A percentile compares a stretch with the other conserved stretches of the same genome.
Conservation (phyloP, 805 yeast species). For the Candida patagonica region DNA sequence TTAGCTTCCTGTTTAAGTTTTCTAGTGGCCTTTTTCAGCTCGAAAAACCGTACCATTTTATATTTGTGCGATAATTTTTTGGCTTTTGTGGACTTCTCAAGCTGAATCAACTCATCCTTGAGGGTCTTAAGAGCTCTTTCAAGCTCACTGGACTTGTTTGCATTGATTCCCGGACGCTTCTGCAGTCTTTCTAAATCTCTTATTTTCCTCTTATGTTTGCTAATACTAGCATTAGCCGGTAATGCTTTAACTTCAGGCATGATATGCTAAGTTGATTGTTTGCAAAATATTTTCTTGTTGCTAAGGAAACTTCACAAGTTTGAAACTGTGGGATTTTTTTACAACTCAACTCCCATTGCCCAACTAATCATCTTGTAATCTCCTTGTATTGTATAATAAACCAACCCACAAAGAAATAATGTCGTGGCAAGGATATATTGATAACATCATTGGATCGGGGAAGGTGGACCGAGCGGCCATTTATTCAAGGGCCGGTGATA, state of each 20-base stretch:
- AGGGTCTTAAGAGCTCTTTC: conserved; percentile 68
- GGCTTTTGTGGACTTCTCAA: conserved; percentile 36
- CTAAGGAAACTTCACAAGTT: too few species aligned
- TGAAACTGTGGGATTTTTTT: too few species aligned
- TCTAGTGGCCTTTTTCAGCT: conserved; percentile 75
- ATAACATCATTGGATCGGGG: conserved; percentile 78
- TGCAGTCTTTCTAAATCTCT: conserved; percentile 76
- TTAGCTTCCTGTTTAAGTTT: conserved; percentile 63
- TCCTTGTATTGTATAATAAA: too few species aligned
- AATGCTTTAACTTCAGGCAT: conserved; percentile 7
- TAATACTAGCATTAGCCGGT: conserved; percentile 12
- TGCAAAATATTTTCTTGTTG: too few species aligned
- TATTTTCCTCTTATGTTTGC: conserved; percentile 72
- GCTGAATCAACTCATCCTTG: conserved; percentile 45
- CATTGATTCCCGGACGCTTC: conserved; percentile 50
- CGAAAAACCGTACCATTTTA: conserved; percentile 90
- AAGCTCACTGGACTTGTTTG: conserved; percentile 31
- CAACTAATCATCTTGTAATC: background rate
- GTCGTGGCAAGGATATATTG: conserved; percentile 69
- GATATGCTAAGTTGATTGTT: background rate
- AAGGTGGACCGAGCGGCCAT: conserved; percentile 88
- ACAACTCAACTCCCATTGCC: conserved; percentile 3
- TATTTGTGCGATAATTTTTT: conserved; percentile 59
- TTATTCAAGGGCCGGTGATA: conserved; percentile 89
- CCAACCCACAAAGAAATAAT: background rate